Conservation (phyloP, 2,329 filamentous ascomycete genomes). For the Penicillium polonicum region DNA sequence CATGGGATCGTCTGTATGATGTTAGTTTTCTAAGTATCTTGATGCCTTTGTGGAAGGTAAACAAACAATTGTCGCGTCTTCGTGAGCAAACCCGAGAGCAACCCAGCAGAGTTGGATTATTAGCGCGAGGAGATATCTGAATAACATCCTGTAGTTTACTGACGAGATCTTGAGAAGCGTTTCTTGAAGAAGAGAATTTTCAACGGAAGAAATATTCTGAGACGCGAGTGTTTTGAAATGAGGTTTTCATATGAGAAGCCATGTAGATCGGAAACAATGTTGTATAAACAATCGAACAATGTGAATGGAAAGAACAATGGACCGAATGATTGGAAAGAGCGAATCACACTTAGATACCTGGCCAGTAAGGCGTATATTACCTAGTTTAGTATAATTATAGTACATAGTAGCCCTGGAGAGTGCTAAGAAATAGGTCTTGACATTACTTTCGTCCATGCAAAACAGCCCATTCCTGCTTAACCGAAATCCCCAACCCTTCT, state of each 20-base stretch:
- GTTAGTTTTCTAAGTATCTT: neutral
- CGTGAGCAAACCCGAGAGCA: neutral
- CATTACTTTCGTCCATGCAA: neutral
- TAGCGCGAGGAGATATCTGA: neutral
- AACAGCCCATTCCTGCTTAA: neutral
- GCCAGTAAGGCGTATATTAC: neutral
- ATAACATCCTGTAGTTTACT: neutral
- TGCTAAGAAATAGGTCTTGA: no score
- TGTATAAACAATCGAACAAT: neutral
- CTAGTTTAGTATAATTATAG: no score
- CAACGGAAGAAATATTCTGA: neutral
- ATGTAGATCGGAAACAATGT: neutral
- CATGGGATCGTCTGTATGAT: slow-evolving; percentile 5
- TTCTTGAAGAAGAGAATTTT: neutral
- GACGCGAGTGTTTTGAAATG: neutral
- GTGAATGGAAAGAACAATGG: neutral
- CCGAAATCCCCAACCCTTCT: neutral
- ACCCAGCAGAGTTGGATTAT: slow-evolving; percentile 1
- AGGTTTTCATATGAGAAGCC: neutral
- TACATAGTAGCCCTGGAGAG: no score
- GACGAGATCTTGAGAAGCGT: neutral
- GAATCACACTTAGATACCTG: neutral
- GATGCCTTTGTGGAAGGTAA: neutral
- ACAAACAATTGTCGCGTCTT: slow-evolving; percentile 5
- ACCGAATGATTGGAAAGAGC: neutral